Evolutionary conservation across 2,329 filamentous ascomycete species (phyloP).

Genomic region (Lachnellula occidentalis): DNA sequence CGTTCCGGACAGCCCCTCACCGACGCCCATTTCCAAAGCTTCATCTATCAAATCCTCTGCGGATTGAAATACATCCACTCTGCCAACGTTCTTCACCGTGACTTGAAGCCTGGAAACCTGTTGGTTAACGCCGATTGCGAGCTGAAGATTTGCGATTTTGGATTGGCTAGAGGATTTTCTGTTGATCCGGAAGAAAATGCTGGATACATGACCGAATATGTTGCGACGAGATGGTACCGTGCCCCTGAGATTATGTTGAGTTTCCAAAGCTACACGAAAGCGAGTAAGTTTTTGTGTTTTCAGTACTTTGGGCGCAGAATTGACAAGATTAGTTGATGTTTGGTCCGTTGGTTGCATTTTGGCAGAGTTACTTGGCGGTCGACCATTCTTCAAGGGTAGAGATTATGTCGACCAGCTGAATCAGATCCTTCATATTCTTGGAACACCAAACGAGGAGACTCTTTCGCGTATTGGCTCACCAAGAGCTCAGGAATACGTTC

Average conservation of each 20-base stretch:
- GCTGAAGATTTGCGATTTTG: constrained; percentile 98
- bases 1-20: constrained; percentile 94
- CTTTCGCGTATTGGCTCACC: constrained; percentile 90
- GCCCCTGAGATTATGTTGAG: constrained; percentile 99
- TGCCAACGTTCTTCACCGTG: constrained; percentile 93
- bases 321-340: constrained; percentile 71
- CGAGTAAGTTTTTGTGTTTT: constrained; percentile 64
- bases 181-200: constrained; percentile 97
- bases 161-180: constrained; percentile 91
- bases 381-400: constrained; percentile 98
- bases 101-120: constrained; percentile 94
- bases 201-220: constrained; percentile 99
- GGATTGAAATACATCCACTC: constrained; percentile 99
- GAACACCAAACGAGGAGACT: constrained; percentile 93
- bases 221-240: constrained; percentile 97
- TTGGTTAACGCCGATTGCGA: constrained; percentile 98
- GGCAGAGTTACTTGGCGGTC: constrained; percentile 88
- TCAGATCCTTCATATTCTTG: constrained; percentile 96
- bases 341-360: constrained; percentile 99
- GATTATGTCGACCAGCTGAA: constrained; percentile 99
- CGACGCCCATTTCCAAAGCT: constrained; percentile 98
- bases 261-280: constrained; percentile 99
- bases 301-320: background rate
- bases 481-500: constrained; percentile 95
- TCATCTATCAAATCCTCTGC: constrained; percentile 99